Evolutionary conservation across 805 yeast species (phyloP), one percentile per base, ranked within the genome.

Genomic region (Nakazawaea wyomingensis): DNA sequence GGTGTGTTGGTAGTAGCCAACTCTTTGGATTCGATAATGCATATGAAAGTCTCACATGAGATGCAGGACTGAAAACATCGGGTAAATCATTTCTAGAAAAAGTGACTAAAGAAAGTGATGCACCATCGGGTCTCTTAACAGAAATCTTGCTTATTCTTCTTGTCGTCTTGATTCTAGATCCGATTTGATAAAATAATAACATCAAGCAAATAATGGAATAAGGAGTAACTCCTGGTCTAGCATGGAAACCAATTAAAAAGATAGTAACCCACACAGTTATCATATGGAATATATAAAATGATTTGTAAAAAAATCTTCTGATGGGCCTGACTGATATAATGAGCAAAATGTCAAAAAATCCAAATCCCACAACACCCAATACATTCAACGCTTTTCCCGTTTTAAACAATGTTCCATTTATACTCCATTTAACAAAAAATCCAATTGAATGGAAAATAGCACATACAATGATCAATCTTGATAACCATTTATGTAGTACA

Each of bases 401-500:
- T 41, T 76, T 68, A 10, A 55, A 44, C 2, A 66, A 51, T 0
- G 63, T 50, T 1, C 68, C 68, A 4, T 63, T 65, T 0, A 54
- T 24, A 2, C 54, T 35, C 87, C 84, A 84, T 45, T 67, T 65
- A 8, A 62, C 54, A 4, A 73, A 27, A 53, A 66, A 85, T 1
- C 79, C 80, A 13, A 76, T 36, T 0, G 78, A 65, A 53, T 85
- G 95, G 3, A 71, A 37, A 0, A 70, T 34, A 0, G 72, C 70
- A 26, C 72, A 55, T 0, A 68, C 47, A 1, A 79, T 54, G 18
- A 82, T 71, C 2, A 79, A 30, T 46, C 91, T 64, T 4, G 89
- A 80, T 1, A 82, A 50, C 90, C 91, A 83, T 52, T 82, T 82
- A 55, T 85, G 95, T 7, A 84, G 51, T 16, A 66, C 66, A 10